Base-by-base conservation (phyloP, 371 early-diverging fungal species). In the Blakeslea trispora region DNA sequence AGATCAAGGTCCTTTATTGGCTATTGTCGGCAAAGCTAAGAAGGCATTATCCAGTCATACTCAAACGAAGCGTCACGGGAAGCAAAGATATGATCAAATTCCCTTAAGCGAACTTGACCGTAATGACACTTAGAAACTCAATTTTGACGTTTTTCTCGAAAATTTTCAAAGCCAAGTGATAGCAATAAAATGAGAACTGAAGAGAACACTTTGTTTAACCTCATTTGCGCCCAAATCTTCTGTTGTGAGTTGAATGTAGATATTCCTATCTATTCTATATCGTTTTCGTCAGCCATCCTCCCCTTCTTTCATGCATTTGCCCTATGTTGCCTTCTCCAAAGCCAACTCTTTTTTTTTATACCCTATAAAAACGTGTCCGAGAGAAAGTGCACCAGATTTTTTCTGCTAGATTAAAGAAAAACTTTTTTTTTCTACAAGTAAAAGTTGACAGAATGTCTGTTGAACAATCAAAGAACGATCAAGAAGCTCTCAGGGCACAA, bases 21-120 rank as follows among this genome's bases (percentile, higher is more conserved):
- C 69, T n/a, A 74, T 59, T 13, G 68, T 72, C 2, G 69, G 68
- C 31, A 71, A 71, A 47, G 71, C 71, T 3, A 72, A 67, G 41
- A 65, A 64, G 21, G 77, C 51, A 0, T 28, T 70, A 14, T 58
- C 63, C 1, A 53, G 55, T 21, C 48, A 57, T 4, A 47, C 45
- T 22, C 54, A 28, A 17, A 45, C 55, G 9, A 63, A 65, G 37
- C 53, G 56, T 18, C 68, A 61, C 47, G 63, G 61, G 40, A 72
- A 43, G 5, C 47, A 67, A 32, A 60, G 60, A 45, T 77, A 77
- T 15, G 74, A 77, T 17, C 53, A 57, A 22, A 71, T 77, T 44
- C 72, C 74, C 15, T 59, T 77, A 69, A 50, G 66, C 19, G 68
- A 71, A 7, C 60, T 70, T 17, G 63, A 50, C 23, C 51, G 40